Evolutionary conservation across 495 filamentous ascomycete genomes (phyloP).

Genomic region (Hypoxylon rickii): DNA sequence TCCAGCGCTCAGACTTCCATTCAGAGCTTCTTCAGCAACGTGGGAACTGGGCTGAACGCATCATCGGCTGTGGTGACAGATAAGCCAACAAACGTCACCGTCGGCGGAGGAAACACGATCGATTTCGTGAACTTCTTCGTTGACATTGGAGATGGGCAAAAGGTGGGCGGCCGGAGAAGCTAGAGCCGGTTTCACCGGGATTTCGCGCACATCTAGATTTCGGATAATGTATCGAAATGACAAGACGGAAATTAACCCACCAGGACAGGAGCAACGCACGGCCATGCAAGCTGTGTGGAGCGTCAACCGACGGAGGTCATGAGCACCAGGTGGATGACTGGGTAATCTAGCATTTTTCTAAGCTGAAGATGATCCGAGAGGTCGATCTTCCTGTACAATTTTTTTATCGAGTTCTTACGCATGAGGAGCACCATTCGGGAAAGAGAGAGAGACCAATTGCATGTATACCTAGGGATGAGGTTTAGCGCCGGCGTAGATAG

Average conservation of each 20-base stretch:
- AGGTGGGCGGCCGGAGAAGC: slow-evolving; percentile 26
- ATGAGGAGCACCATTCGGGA: slow-evolving; percentile 13
- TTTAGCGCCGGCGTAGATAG: slow-evolving; percentile 37
- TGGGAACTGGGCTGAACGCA: slow-evolving; percentile 29
- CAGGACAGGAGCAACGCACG: slow-evolving; percentile 9
- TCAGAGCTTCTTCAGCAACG: slow-evolving; percentile 56
- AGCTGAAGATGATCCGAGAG: slow-evolving; percentile 3
- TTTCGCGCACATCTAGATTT: neutral
- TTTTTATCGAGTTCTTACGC: slow-evolving; percentile 25
- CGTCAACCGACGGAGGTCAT: slow-evolving; percentile 2
- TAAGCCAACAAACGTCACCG: slow-evolving; percentile 46
- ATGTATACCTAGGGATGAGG: slow-evolving; percentile 27
- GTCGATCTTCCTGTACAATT: slow-evolving; percentile 21
- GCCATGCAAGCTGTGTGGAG: slow-evolving; percentile 20
- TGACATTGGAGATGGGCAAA: slow-evolving; percentile 41
- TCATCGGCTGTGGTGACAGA: slow-evolving; percentile 28
- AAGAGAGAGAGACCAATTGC: slow-evolving; percentile 19
- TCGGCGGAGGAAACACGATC: slow-evolving; percentile 49
- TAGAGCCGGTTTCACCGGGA: neutral
- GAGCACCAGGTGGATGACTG: slow-evolving; percentile 13
- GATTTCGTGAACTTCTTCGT: slow-evolving; percentile 51
- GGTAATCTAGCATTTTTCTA: slow-evolving; percentile 10
- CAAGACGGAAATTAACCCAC: neutral
- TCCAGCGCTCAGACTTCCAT: slow-evolving; percentile 60
- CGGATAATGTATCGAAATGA: slow-evolving; percentile 2